A percentile compares a stretch with the other conserved stretches of the same genome.
Conservation (phyloP, 169 alveolate genomes). For the Eimeria maxima region DNA sequence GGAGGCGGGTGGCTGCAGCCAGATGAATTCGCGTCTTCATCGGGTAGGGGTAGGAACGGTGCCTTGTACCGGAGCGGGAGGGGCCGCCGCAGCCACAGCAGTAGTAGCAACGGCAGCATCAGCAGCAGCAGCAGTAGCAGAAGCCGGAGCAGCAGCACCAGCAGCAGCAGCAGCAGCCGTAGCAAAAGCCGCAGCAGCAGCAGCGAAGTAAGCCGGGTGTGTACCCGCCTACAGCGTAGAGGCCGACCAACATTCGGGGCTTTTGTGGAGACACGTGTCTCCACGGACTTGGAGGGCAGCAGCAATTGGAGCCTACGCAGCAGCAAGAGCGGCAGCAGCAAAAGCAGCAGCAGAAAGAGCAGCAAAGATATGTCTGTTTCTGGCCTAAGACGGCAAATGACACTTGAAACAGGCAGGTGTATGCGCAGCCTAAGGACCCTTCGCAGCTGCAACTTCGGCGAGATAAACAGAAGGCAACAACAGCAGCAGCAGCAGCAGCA, state of each 20-base stretch:
- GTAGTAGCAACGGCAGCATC: not conserved
- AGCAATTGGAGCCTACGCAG: constrained; percentile 39
- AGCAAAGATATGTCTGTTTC: not conserved
- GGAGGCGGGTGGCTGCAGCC: not conserved
- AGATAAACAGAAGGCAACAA: not conserved
- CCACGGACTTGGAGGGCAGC: not conserved
- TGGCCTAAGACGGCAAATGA: not conserved
- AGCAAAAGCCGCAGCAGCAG: constrained; percentile 60
- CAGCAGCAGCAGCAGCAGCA: constrained; percentile 71
- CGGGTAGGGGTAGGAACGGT: not conserved
- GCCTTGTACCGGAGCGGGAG: not conserved
- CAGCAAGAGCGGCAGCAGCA: constrained; percentile 63
- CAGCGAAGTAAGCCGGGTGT: constrained; percentile 4
- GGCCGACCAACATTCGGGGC: not conserved
- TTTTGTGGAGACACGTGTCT: not conserved
- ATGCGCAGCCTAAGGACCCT: not conserved
- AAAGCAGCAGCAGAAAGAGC: not conserved
- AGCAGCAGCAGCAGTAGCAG: not conserved
- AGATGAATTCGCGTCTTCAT: not conserved
- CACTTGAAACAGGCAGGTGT: not conserved
- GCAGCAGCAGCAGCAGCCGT: not conserved
- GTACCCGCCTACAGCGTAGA: not conserved
- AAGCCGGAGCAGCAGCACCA: constrained; percentile 34
- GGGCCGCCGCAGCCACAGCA: not conserved
- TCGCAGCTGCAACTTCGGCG: constrained; percentile 16